These are phyloP conservation scores for Bruguiera gymnorhiza DNA, from an alignment of 345 rosid species.

Conservation along the genomic window DNA sequence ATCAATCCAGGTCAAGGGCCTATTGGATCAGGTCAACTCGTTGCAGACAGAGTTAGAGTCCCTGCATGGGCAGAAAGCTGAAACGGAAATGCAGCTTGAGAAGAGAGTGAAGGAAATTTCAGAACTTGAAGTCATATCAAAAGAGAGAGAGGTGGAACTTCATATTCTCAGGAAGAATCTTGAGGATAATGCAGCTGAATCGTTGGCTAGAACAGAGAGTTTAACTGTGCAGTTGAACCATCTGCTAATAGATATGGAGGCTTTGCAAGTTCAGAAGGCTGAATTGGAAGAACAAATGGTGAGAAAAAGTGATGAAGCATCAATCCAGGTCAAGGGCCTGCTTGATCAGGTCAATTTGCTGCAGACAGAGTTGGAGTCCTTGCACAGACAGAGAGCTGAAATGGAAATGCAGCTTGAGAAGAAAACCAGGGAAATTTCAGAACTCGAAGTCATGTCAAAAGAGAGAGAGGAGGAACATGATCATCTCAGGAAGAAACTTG, in stretches of 20 bases:
- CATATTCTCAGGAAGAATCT: conserved; percentile 35
- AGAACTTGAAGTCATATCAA: not conserved
- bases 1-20: not conserved
- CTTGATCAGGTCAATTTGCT: too few species aligned
- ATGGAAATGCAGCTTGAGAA: conserved; percentile 1
- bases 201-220: conserved; percentile 35
- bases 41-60: not conserved
- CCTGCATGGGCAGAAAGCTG: not conserved
- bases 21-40: not conserved
- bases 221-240: conserved; percentile 33
- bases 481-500: conserved; percentile 38
- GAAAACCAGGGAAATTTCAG: not conserved
- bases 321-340: too few species aligned
- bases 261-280: conserved; percentile 29
- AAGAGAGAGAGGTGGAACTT: conserved; percentile 48
- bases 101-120: not conserved
- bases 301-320: too few species aligned
- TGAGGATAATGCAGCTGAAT: conserved; percentile 42
- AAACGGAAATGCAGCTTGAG: conserved; percentile 3
- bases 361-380: too few species aligned
- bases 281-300: too few species aligned
- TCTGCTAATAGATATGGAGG: conserved; percentile 47
- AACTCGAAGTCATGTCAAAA: not conserved
- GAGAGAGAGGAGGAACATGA: conserved; percentile 48
- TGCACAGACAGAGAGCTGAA: not conserved